These are phyloP conservation scores for Grosmannia serpens DNA, from an alignment of 2,329 filamentous ascomycete species.

Conservation along the genomic window DNA sequence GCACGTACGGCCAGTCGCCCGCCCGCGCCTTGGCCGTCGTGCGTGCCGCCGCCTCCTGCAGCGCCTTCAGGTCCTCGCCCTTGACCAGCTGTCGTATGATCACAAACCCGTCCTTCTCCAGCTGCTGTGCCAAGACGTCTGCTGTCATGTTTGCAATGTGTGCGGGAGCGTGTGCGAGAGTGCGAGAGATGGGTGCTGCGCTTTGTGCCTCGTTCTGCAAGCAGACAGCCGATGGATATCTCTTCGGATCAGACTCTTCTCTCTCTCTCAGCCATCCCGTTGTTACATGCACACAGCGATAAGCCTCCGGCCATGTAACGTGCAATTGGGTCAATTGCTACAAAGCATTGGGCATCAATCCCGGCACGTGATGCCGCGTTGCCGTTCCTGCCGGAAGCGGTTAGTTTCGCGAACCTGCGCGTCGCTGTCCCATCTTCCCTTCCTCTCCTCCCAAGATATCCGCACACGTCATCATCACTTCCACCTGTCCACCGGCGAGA, in stretches of 20 bases:
- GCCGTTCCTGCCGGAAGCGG: background rate
- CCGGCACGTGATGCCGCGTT: slow-evolving; percentile 8
- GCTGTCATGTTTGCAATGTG: background rate
- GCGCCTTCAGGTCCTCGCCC: slow-evolving; percentile 35
- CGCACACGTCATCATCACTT: background rate
- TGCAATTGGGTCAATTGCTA: background rate
- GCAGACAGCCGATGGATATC: no score
- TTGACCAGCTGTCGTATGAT: slow-evolving; percentile 55
- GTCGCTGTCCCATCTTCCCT: background rate
- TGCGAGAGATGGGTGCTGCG: background rate
- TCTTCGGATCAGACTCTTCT: no score
- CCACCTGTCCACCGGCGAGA: background rate
- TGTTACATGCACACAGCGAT: background rate
- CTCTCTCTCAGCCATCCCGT: background rate
- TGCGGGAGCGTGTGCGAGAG: no score
- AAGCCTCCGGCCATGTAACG: background rate
- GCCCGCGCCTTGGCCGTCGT: slow-evolving; percentile 50
- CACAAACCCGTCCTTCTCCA: slow-evolving; percentile 66
- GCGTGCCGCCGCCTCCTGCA: slow-evolving; percentile 47
- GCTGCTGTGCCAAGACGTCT: slow-evolving; percentile 32
- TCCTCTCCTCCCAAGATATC: background rate
- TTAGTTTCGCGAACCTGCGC: slow-evolving; percentile 4
- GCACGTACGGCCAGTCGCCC: slow-evolving; percentile 72
- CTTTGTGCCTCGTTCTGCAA: background rate
- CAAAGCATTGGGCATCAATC: background rate